phyloP scores from a whole-genome alignment of 1,284 basidiomycete genomes.

The Rhodotorula sp. region DNA sequence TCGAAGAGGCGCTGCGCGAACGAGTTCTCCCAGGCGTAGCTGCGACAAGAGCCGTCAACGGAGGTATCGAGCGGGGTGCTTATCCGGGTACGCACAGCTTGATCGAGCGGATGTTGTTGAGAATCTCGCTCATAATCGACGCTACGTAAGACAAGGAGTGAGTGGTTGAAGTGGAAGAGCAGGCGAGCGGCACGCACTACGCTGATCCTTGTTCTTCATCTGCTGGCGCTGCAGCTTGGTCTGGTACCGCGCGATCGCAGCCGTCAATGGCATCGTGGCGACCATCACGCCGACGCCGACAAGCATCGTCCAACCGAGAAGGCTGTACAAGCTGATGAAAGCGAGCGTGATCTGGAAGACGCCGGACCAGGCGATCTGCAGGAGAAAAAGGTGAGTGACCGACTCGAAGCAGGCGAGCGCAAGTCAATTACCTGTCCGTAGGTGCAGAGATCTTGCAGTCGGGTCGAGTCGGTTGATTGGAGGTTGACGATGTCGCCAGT shows the following conservation, averaged over 20 bases:
- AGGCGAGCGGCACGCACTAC: constrained; percentile 45
- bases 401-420: constrained; percentile 59
- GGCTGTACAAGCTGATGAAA: constrained; percentile 70
- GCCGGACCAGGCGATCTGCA: constrained; percentile 53
- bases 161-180: background rate
- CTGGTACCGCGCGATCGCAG: constrained; percentile 65
- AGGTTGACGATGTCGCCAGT: constrained; percentile 92
- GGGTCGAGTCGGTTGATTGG: constrained; percentile 74
- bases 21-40: constrained; percentile 70
- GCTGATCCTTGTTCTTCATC: constrained; percentile 77
- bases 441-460: constrained; percentile 78
- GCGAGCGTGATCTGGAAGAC: constrained; percentile 69
- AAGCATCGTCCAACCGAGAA: constrained; percentile 61
- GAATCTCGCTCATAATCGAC: constrained; percentile 62
- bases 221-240: constrained; percentile 80
- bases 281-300: constrained; percentile 91
- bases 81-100: constrained; percentile 53
- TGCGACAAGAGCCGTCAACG: background rate
- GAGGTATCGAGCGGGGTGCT: background rate
- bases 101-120: constrained; percentile 81
- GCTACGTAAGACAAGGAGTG: background rate
- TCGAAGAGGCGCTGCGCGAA: constrained; percentile 70
- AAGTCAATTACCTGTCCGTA: constrained; percentile 26
- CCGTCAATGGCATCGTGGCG: constrained; percentile 64
- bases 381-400: constrained; percentile 9